Evolutionary conservation across 75 land plant species (phyloP), one percentile per base, ranked within the genome.

Genomic region (Sequoia sempervirens): DNA sequence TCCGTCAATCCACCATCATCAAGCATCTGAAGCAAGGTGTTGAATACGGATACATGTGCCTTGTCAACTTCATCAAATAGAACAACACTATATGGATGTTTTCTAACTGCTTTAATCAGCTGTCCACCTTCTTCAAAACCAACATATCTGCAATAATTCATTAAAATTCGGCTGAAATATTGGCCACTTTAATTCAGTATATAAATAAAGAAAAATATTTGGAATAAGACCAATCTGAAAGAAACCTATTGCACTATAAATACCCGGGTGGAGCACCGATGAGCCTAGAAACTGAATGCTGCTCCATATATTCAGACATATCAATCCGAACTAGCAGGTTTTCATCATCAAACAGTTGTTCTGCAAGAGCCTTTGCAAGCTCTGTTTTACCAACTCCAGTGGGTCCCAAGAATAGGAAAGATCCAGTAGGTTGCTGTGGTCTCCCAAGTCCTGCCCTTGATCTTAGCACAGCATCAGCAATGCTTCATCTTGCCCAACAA

Each of bases 191-290:
- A 6, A 52, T 54, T 54, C 56, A 13, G 5, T 37, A 12, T 34
- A 73, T 28, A 66, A 66, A 66, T 28, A 28, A 68, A 11, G n/a
- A 72, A 34, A 30, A 28, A 2, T 34, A 72, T 12, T 5, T 2
- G 36, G 4, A 72, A 30, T 12, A 32, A 3, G 74, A 72, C 37
- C 74, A 72, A 34, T 72, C 74, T 34, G 1, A 34, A 34, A 72
- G 5, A 72, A 34, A 34, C 32, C n/a, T 36, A 34, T 72, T 34
- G 4, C 30, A 23, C 23, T 84, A 23, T 10, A 43, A 93, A 82
- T 91, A 97, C 94, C 99, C 98, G 61, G 98, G 99, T 4, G 99
- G 99, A 46, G 99, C 99, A 86, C 97, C 97, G 75, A 95, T 95
- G 0, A 95, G 85, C 34, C 94, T 85, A 5, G 97, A 84, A 73